Evolutionary conservation across 2,329 filamentous ascomycete species (phyloP), one percentile per base, ranked within the genome.

Genomic region (Emericellopsis cladophorae): DNA sequence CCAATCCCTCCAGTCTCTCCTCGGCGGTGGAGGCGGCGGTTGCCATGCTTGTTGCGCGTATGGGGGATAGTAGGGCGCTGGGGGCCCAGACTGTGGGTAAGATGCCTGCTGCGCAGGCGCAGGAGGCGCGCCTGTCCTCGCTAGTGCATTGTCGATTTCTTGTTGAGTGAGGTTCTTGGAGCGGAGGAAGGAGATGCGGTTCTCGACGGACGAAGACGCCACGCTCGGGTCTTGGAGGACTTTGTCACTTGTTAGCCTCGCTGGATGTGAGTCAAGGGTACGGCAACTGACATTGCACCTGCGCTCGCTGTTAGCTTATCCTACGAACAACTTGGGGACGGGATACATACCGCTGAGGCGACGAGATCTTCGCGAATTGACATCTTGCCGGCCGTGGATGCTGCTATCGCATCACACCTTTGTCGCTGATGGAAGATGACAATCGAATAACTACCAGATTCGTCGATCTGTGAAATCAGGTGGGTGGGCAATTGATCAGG

Each of bases 131-230:
- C 81, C 79, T 37, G 78, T 79, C 54, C 90, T 79, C 34, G 84
- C 74, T 49, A 98, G 73, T 14, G 93, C 84, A 31, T 77, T 70
- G 55, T 92, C 85, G 54, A 98, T 84, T 64, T 98, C 93, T 62
- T 96, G 90, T 59, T 92, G 84, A 1, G 90, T 96, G 41, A 98
- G 74, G 61, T 98, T 96, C 66, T 98, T 98, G 7, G 89, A 93
- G 60, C 89, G 85, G 16, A 98, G 72, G 52, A 98, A 98, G 8
- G 88, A 84, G 44, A 96, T 76, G 48, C 87, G 81, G 62, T 92
- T 95, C 55, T 96, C 92, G 46, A 95, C 67, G n/a, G 92, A 83
- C 5, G 92, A 90, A 9, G 79, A 78, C 31, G 87, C 79, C 50
- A 98, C 90, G 40, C 82, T 93, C 10, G 92, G 89, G 59, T 98